Evolutionary conservation across 345 rosid species (phyloP), one percentile per base, ranked within the genome.

Genomic region (Corymbia maculata): DNA sequence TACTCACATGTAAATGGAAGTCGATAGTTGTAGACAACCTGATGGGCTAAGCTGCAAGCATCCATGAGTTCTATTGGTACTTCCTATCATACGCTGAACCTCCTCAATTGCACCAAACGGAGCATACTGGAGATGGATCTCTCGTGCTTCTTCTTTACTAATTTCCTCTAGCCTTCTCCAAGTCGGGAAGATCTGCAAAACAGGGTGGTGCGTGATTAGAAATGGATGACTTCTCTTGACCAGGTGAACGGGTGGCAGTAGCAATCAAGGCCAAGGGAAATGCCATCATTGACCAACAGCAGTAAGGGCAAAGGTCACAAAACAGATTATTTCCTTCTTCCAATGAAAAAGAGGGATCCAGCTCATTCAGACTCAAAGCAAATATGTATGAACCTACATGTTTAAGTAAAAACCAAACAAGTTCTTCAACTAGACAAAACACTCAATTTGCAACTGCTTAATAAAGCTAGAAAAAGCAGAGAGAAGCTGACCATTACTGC

Each of bases 161-260:
- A 26, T 88, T 93, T 89, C 94, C 94, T 93, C 98, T 93, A 55
- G 95, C 98, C 95, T 96, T 98, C 89, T 97, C 99, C 95, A 98
- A 90, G 92, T 98, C 99, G 32, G 99, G 99, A 89, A 98, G 97
- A 93, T 98, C 99, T 97, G 95, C 90, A 91, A 52, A 45, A 53
- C 49, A 51, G 50, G 51, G 13, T 17, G 51, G 10, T 17, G 80
- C 5, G 28, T 50, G 57, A 59, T 89, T 59, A 89, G 89, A 44
- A 42, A n/a, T 47, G 30, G 26, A 5, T 14, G 6, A 42, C 9
- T 28, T 42, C 42, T 59, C 57, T 85, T 51, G 32, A 51, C 30
- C 44, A 51, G 47, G 66, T 32, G 79, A 79, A 84, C 30, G 42
- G 42, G 42, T 15, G 3, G 47, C 42, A 53, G 52, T 15, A 16